Base-by-base conservation (phyloP, 345 rosid species). In the Brassica juncea region DNA sequence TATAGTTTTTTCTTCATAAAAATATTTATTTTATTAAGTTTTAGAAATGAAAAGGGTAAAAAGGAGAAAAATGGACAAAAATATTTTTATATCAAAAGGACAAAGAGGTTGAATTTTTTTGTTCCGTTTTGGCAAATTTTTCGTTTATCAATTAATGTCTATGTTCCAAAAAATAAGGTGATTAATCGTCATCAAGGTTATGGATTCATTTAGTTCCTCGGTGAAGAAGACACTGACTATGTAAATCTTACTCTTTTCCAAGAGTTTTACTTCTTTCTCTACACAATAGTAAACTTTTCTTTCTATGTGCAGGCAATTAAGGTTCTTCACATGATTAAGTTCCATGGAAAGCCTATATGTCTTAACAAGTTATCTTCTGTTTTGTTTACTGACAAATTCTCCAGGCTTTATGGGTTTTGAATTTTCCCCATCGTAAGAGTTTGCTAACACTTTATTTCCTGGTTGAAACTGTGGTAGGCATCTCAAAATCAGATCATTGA, bases 201-300 rank as follows among this genome's bases (percentile, higher is more conserved):
- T 77, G 97, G 99, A 44, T 91, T 95, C 72, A 90, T 93, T 1
- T 97, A 93, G 62, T 93, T 91, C 52, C 87, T 97, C 42, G 89
- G 98, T 3, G 99, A 93, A 81, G 99, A 95, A 80, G 97, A 95
- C 85, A 97, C 98, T 79, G 98, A 93, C 74, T 95, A 93, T 85
- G 99, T 89, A 76, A 28, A 86, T 89, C 0, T 30, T 83, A 0
- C 55, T 70, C 59, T 70, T 59, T 49, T 11, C 57, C n/a, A 49
- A 44, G 52, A 44, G 52, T 47, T 12, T 12, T 4, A 52, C 47
- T 71, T 71, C 10, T 59, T 32, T 72, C 8, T 14, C 0, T 0
- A 27, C 4, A 8, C 32, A 6, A 11, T 28, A 28, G 6, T 31
- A 1, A 49, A 14, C 14, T 8, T 71, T 44, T 59, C 37, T 63